Percentiles rank a stretch among this genome's conserved stretches.
Conservation (phyloP, 495 filamentous ascomycete genomes). For the Parmelia sp. region DNA sequence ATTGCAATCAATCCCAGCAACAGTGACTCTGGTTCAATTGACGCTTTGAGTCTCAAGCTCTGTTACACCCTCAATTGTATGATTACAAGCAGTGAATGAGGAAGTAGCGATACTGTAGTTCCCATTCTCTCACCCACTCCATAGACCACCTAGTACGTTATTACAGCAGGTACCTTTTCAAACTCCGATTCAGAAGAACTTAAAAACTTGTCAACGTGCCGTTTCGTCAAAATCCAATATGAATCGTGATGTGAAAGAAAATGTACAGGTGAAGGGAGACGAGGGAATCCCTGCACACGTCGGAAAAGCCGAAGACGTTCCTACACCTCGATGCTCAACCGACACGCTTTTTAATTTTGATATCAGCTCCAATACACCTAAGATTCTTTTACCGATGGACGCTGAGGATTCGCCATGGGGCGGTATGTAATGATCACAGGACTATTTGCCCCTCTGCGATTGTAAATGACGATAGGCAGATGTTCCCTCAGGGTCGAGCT, state of each 20-base stretch:
- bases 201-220: neutral
- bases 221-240: neutral
- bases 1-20: neutral
- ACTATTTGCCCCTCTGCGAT: conserved; percentile 8
- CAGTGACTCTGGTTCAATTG: neutral
- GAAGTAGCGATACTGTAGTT: conserved; percentile 7
- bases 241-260: conserved; percentile 4
- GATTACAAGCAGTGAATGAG: neutral
- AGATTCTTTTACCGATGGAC: conserved; percentile 37
- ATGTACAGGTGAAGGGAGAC: neutral
- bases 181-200: too few relatives aligned
- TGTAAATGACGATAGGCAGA: conserved; percentile 38
- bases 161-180: too few relatives aligned
- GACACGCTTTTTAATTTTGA: conserved; percentile 21
- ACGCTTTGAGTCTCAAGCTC: neutral
- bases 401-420: conserved; percentile 65
- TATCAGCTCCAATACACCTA: conserved; percentile 22
- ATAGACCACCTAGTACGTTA: neutral
- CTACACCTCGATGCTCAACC: conserved; percentile 13
- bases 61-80: neutral
- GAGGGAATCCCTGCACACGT: conserved; percentile 5
- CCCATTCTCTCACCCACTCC: neutral
- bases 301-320: conserved; percentile 3
- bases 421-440: conserved; percentile 43
- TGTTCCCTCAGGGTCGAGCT: conserved; percentile 50